Evolutionary conservation across 176 grass and related monocot species (phyloP), one percentile per base, ranked within the genome.

Genomic region (Zea mays): DNA sequence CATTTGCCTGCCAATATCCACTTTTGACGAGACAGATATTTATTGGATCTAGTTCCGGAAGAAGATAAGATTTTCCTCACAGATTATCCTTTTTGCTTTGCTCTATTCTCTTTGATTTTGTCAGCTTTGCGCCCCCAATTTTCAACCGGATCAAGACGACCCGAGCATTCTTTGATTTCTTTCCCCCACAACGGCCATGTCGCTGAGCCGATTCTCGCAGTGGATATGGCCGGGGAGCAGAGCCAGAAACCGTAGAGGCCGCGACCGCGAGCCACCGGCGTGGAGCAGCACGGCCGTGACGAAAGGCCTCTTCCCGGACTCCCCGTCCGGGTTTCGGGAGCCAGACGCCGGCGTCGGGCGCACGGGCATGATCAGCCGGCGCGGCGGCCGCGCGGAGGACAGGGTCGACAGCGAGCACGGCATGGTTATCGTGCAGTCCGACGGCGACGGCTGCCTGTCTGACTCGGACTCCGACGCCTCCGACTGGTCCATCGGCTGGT

Each of bases 401-500:
- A 72, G 38, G 58, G 66, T 89, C 1, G 86, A 85, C 54, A 57
- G 50, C 65, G 92, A 95, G 60, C 75, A 81, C 20, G 92, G 91
- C 73, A 95, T 95, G 80, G 89, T 91, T n/a, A 83, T 95, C 65
- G 84, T 95, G 36, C 92, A 85, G 34, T 87, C 86, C 3, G 92
- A 87, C 63, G 73, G 73, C n/a, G 79, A 70, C 49, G 84, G 86
- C 43, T 86, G 69, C 77, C 40, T 76, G 48, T 94, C 81, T 4
- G 89, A 90, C 21, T 85, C 89, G 0, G 89, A 85, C 67, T 95
- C 89, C 0, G 92, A 94, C 63, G 70, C 77, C 54, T 95, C 89
- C 1, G 92, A 95, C 63, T 91, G 92, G 92, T 95, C 92, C 41
- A 95, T 91, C 44, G 89, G 92, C 3, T 91, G 92, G 92, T 79